A percentile compares a stretch with the other conserved stretches of the same genome.
Conservation (phyloP, 2,329 filamentous ascomycete genomes). For the Rhytidhysteron rufulum region DNA sequence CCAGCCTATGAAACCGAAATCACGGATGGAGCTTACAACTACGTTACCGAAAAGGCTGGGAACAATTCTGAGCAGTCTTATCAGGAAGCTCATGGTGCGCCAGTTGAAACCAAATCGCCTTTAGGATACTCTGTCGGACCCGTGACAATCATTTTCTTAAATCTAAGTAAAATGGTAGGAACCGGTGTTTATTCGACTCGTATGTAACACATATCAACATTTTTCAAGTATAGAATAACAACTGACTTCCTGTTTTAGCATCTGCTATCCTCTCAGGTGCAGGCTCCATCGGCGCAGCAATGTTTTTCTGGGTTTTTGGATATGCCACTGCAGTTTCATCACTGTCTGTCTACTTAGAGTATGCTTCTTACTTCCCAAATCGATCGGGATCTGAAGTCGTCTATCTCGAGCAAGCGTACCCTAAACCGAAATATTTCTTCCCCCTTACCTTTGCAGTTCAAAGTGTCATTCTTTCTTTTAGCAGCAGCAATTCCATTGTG, state of each 20-base stretch:
- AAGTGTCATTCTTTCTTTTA: slow-evolving; percentile 61
- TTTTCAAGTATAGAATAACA: background rate
- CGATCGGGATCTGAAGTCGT: slow-evolving; percentile 64
- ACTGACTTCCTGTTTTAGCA: slow-evolving; percentile 36
- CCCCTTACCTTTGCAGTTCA: slow-evolving; percentile 63
- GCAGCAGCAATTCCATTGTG: slow-evolving; percentile 63
- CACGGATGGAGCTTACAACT: slow-evolving; percentile 41
- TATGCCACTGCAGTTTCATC: slow-evolving; percentile 55
- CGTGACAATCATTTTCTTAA: slow-evolving; percentile 57
- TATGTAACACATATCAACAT: slow-evolving; percentile 39
- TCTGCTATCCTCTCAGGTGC: slow-evolving; percentile 56
- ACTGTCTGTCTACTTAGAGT: slow-evolving; percentile 60
- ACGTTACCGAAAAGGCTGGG: slow-evolving; percentile 41
- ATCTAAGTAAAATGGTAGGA: slow-evolving; percentile 61
- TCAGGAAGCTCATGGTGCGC: slow-evolving; percentile 60
- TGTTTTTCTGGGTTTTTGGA: slow-evolving; percentile 64
- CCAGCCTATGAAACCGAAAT: slow-evolving; percentile 7
- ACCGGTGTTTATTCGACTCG: slow-evolving; percentile 64
- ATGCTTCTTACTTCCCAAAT: slow-evolving; percentile 62
- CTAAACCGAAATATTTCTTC: slow-evolving; percentile 61
- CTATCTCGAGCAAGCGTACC: slow-evolving; percentile 65
- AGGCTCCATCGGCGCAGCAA: slow-evolving; percentile 58
- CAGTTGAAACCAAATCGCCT: slow-evolving; percentile 56
- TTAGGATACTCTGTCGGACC: slow-evolving; percentile 57
- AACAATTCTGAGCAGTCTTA: slow-evolving; percentile 52